Base-by-base conservation (phyloP, 257 asterid genomes). In the Nicotiana undulata region DNA sequence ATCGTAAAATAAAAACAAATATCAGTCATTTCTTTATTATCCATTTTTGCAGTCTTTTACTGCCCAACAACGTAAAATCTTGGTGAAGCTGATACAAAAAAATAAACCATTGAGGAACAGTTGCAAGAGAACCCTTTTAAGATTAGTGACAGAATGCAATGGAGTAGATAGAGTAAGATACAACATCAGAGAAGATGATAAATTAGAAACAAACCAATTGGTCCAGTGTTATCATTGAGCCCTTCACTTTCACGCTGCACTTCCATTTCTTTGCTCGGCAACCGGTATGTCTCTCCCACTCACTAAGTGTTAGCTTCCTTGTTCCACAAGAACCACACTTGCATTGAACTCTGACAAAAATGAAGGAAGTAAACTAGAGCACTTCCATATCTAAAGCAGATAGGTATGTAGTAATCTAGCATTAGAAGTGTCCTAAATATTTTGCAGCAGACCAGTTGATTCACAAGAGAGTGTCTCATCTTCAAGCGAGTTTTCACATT, bases 261-360 rank as follows among this genome's bases (percentile, higher is more conserved):
- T 96, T 96, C 99, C 99, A 96, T 83, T 96, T 96, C 86, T 96
- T 96, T 11, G 99, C 98, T 88, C 98, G 88, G 83, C 92, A 92
- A 53, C 99, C 99, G 31, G 98, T 94, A 86, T 96, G 99, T 17
- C 90, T 86, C 83, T 96, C 99, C 99, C 99, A 96, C 89, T 92
- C 96, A 86, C 90, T 82, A 79, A 91, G 97, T 77, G 90, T 87
- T 83, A 79, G 91, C 78, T 92, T 92, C 87, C 81, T 86, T 67
- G 89, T 80, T 82, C 97, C 99, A 63, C 99, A 96, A 32, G 92
- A 89, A 81, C 94, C 97, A 82, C 99, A 96, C 77, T 66, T 81
- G 79, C 99, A 96, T 85, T 92, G 98, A 76, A 96, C 98, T 89
- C 99, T 96, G 83, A 83, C 68, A 37, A 84, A 20, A 82, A 63